Conservation (phyloP, 768 basidiomycete species). For the Baorangia bicolor region DNA sequence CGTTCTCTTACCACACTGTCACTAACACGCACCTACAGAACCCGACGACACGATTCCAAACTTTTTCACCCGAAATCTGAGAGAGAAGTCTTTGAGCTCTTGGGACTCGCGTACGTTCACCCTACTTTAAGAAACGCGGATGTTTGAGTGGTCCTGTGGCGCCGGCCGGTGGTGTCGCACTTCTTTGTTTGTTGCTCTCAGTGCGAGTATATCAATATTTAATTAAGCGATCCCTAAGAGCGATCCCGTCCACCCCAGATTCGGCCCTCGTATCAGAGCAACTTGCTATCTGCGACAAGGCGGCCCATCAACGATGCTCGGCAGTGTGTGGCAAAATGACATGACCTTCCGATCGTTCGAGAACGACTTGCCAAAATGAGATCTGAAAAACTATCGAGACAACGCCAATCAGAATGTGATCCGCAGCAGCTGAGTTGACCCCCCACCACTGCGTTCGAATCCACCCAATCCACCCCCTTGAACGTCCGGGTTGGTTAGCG, state of each 20-base stretch:
- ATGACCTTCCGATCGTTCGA: neutral
- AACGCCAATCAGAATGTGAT: neutral
- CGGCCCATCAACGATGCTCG: neutral
- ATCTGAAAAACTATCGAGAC: neutral
- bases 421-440: neutral
- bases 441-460: no score
- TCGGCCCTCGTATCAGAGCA: neutral
- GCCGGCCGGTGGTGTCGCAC: neutral
- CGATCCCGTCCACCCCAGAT: neutral
- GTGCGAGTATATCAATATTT: neutral
- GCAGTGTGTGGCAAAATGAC: neutral
- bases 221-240: neutral
- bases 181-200: neutral
- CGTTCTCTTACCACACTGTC: neutral
- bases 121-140: conserved; percentile 75
- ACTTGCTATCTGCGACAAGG: neutral
- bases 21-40: conserved; percentile 24
- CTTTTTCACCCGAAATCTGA: conserved; percentile 61
- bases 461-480: neutral
- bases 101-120: conserved; percentile 69
- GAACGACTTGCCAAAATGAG: neutral
- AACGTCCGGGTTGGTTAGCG: neutral
- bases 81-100: conserved; percentile 66
- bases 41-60: conserved; percentile 62
- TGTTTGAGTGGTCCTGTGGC: conserved; percentile 33